Conservation (phyloP, 2,329 filamentous ascomycete species). For the Talaromyces marneffei region DNA sequence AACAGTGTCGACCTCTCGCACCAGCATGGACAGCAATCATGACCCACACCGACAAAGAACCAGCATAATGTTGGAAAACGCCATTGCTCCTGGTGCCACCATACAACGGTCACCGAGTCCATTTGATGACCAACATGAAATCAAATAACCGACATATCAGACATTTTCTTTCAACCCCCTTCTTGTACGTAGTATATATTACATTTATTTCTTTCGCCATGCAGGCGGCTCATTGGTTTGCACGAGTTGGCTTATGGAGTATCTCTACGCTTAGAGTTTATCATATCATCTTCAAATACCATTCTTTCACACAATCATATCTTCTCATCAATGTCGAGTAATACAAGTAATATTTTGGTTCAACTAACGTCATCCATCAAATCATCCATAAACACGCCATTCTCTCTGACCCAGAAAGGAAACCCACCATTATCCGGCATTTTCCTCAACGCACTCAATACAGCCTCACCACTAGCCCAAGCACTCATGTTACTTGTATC, state of each 20-base stretch:
- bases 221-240: not conserved
- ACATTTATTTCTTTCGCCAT: constrained; percentile 1
- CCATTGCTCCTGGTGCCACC: constrained; percentile 1
- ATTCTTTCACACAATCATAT: not conserved
- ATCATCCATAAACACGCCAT: constrained; percentile 22
- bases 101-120: constrained; percentile 11
- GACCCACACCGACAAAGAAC: constrained; percentile 17
- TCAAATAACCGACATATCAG: constrained; percentile 10
- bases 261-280: not conserved
- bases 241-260: not conserved
- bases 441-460: constrained; percentile 25
- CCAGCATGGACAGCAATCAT: not conserved
- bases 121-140: constrained; percentile 15
- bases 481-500: constrained; percentile 20
- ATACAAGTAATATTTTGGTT: not conserved
- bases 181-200: constrained; percentile 11
- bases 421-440: constrained; percentile 27
- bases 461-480: constrained; percentile 23
- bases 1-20: constrained; percentile 13
- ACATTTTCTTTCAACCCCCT: not conserved
- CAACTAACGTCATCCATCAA: constrained; percentile 12
- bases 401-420: constrained; percentile 23
- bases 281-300: not conserved
- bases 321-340: too few species aligned
- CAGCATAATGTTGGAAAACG: constrained; percentile 22